Conservation (phyloP, 2,329 filamentous ascomycete genomes). For the Claviceps cyperi region DNA sequence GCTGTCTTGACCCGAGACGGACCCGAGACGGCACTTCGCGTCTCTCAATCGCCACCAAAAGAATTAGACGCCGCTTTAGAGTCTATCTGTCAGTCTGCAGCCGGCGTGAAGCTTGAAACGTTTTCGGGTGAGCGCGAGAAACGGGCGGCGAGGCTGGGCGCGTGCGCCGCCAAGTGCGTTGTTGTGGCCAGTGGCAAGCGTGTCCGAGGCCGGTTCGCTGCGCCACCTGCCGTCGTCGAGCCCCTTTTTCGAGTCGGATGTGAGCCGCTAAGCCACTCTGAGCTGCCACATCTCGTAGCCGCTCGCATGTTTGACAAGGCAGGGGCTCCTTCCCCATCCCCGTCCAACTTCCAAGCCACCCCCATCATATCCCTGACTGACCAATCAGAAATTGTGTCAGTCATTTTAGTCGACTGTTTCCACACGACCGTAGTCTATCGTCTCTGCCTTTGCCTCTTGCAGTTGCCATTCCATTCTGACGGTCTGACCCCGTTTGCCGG, state of each 20-base stretch:
- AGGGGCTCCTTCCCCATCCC: not conserved
- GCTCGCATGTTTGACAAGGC: too few species aligned
- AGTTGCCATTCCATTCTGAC: not conserved
- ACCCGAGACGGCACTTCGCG: too few species aligned
- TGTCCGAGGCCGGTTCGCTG: not conserved
- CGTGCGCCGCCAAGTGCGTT: too few species aligned
- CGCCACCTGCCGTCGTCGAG: not conserved
- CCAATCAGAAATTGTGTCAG: too few species aligned
- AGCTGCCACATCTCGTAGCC: not conserved
- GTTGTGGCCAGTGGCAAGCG: not conserved
- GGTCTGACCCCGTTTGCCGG: slow-evolving; percentile 2
- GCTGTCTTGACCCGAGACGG: too few species aligned
- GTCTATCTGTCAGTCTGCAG: too few species aligned
- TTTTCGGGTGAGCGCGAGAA: too few species aligned
- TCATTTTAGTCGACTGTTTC: too few species aligned
- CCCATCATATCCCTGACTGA: too few species aligned
- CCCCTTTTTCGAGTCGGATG: not conserved
- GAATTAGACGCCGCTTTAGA: not conserved
- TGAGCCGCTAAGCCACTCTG: slow-evolving; percentile 5
- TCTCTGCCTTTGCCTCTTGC: not conserved
- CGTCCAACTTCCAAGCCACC: not conserved
- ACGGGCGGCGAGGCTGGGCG: too few species aligned
- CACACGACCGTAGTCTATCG: not conserved
- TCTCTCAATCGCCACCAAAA: too few species aligned
- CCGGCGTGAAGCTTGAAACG: too few species aligned